These are phyloP conservation scores for Geotrichum siamense DNA, from an alignment of 1,139 yeast species.

Conservation along the genomic window DNA sequence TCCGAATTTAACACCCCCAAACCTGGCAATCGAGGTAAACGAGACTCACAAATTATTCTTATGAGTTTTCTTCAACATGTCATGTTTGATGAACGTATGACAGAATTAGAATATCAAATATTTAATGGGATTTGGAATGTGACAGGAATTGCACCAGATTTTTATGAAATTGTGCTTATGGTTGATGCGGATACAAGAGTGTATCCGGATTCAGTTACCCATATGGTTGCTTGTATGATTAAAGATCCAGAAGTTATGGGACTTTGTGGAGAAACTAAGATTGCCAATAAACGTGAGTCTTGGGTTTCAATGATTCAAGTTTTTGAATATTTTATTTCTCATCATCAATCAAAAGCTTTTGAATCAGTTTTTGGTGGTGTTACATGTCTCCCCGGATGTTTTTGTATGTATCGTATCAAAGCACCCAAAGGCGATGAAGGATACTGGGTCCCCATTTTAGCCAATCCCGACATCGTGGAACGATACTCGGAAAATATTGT, in stretches of 20 bases:
- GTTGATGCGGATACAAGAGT: constrained; percentile 36
- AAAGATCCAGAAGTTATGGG: constrained; percentile 32
- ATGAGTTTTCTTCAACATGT: constrained; percentile 34
- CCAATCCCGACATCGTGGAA: constrained; percentile 32
- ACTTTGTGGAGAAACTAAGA: constrained; percentile 34
- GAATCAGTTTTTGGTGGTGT: constrained; percentile 35
- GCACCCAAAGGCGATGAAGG: constrained; percentile 46
- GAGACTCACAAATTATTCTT: constrained; percentile 33
- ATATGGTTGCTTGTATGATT: constrained; percentile 30
- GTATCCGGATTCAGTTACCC: constrained; percentile 29
- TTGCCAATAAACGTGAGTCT: constrained; percentile 31
- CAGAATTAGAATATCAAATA: constrained; percentile 32
- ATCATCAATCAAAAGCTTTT: constrained; percentile 34
- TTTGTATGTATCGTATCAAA: constrained; percentile 34
- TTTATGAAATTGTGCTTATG: constrained; percentile 32
- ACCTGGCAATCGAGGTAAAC: constrained; percentile 35
- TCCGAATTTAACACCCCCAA: constrained; percentile 37
- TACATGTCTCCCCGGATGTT: constrained; percentile 36
- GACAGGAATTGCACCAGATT: constrained; percentile 30
- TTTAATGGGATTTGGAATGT: constrained; percentile 31
- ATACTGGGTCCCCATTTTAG: constrained; percentile 69
- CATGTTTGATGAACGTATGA: constrained; percentile 36
- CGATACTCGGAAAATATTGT: constrained; percentile 31
- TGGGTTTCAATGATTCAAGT: constrained; percentile 36
- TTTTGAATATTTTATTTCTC: constrained; percentile 35